Conservation (phyloP, 257 asterid genomes). For the Solanum stenotomum region DNA sequence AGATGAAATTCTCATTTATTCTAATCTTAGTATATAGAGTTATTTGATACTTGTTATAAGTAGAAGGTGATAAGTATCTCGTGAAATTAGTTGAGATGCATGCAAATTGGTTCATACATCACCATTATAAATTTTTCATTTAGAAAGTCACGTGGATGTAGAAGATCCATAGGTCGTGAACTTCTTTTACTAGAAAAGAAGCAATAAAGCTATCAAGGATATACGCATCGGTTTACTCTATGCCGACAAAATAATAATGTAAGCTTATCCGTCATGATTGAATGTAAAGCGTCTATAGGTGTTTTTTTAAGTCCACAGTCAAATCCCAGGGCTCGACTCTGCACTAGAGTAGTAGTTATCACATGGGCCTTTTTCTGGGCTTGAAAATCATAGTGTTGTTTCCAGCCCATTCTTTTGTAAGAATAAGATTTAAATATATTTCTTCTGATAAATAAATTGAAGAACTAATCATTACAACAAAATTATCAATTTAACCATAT, state of each 20-base stretch:
- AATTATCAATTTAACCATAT: neutral
- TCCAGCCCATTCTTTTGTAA: neutral
- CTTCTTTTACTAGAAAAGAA: neutral
- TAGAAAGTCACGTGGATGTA: neutral
- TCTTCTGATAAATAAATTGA: neutral
- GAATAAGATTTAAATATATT: neutral
- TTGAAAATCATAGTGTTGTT: neutral
- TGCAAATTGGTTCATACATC: rapidly evolving
- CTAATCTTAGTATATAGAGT: neutral
- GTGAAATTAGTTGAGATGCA: too few relatives aligned
- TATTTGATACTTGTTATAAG: too few relatives aligned
- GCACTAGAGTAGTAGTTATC: too few relatives aligned
- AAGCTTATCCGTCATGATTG: neutral
- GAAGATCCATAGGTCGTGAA: neutral
- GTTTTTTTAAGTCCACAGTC: neutral
- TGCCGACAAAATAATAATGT: neutral
- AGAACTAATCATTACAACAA: neutral
- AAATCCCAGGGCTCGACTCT: too few relatives aligned
- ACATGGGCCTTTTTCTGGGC: neutral
- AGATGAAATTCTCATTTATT: too few relatives aligned
- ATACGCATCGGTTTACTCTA: neutral
- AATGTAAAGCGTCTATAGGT: neutral
- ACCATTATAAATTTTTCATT: too few relatives aligned
- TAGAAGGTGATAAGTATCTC: neutral
- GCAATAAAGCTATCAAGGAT: neutral